Base-by-base conservation (phyloP, 176 grass and related monocot genomes). In the Ampelocalamus luodianensis region DNA sequence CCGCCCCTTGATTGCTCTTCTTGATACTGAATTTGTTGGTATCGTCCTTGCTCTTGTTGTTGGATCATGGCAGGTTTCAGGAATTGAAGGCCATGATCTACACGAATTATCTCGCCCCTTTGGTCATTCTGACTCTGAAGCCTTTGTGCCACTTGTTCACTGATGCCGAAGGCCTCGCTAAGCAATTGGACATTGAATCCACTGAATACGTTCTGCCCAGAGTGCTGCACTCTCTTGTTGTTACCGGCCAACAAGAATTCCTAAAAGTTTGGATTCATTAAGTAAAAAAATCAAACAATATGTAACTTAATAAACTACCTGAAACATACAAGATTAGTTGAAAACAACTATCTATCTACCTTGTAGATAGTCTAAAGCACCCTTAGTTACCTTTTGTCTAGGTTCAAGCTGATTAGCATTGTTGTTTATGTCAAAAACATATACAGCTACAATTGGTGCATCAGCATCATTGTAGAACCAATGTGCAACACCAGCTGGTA, bases 381-480 rank as follows among this genome's bases (percentile, higher is more conserved):
- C 42, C 24, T 29, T 72, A 49, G 13, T 29, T 72, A 72, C 43
- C 70, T 50, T 49, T 2, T 72, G 42, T 6, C 44, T 49, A 29
- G 70, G 44, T 49, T 27, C 70, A 49, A 50, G 70, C 3, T 49
- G 70, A 72, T 72, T 72, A 49, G 70, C 44, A 29, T 72, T 18
- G 70, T 5, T 72, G 70, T 49, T 49, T 27, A 72, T 16, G 24
- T 72, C 44, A 10, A 65, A 67, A 27, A 71, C 66, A 3, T 85
- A 84, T 38, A 88, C 56, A 5, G 80, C 76, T 37, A 91, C 80
- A 11, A 81, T 39, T 22, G 74, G 38, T 0, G 38, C 38, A 43
- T 69, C 67, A 23, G 79, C 89, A 7, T 91, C 44, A 5, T 91
- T 91, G 67, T 91, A 91, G 58, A 72, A 84, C 89, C 89, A 91